These are phyloP conservation scores for Alternaria alternata DNA, from an alignment of 2,329 filamentous ascomycete genomes.

Conservation along the genomic window DNA sequence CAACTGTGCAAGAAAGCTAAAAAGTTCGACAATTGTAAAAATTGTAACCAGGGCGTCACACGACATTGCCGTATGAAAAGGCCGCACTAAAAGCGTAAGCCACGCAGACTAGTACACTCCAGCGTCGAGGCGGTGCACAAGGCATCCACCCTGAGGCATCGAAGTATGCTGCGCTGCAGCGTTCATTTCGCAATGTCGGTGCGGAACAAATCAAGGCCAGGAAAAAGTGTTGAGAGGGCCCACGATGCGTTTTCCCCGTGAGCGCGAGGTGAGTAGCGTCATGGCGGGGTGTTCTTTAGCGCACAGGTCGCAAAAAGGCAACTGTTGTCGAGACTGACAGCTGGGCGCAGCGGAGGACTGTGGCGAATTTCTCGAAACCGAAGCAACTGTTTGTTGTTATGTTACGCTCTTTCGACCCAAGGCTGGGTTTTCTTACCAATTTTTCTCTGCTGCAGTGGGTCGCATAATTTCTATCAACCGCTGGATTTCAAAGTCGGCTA, in stretches of 20 bases:
- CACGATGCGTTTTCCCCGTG: not conserved
- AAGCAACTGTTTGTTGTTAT: not conserved
- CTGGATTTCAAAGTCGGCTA: not conserved
- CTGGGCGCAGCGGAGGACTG: not conserved
- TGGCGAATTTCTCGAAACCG: not conserved
- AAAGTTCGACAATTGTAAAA: not conserved
- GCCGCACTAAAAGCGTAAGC: not conserved
- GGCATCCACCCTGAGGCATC: not conserved
- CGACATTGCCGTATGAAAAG: not conserved
- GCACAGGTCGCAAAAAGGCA: not conserved
- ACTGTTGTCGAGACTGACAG: not conserved
- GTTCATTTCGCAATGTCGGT: not conserved
- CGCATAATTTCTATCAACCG: not conserved
- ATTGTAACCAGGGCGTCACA: not conserved
- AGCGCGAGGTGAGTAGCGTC: not conserved
- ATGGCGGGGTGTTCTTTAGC: not conserved
- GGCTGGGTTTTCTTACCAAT: not conserved
- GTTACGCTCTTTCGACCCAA: not conserved
- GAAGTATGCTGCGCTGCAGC: not conserved
- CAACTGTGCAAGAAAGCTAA: not conserved
- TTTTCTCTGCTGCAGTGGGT: not conserved
- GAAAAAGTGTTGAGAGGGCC: not conserved
- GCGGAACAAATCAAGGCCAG: not conserved
- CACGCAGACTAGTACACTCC: not conserved
- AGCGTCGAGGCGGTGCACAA: slow-evolving; percentile 1